A percentile compares a stretch with the other conserved stretches of the same genome.
These are phyloP conservation scores for Ilex aquifolium DNA, from an alignment of 257 asterid genomes.

Conservation along the genomic window DNA sequence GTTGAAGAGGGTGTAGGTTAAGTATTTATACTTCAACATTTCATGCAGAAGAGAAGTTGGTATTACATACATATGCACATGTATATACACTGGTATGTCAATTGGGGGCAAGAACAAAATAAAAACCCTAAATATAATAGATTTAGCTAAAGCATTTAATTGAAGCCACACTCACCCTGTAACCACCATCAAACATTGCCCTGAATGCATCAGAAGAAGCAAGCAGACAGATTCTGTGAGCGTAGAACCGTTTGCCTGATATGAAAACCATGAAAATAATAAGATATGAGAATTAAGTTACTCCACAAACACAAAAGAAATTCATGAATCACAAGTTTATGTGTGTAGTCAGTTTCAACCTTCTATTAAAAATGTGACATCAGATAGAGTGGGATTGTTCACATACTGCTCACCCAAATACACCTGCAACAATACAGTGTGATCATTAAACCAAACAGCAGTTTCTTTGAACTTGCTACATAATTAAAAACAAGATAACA, in stretches of 20 bases:
- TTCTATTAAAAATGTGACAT: slow-evolving; percentile 93
- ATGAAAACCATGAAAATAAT: slow-evolving; percentile 1
- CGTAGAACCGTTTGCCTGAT: slow-evolving; percentile 70
- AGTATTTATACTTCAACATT: no score
- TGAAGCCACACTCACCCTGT: slow-evolving; percentile 59
- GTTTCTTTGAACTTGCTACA: no score
- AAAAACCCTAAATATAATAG: no score
- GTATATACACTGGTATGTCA: no score
- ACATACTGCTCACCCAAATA: slow-evolving; percentile 95
- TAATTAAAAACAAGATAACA: no score
- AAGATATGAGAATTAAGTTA: background rate
- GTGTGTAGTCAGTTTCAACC: slow-evolving; percentile 35
- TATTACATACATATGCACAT: no score
- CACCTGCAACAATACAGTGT: slow-evolving; percentile 47
- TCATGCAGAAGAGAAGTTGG: no score
- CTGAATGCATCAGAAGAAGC: slow-evolving; percentile 98
- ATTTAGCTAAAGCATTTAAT: background rate
- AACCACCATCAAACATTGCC: slow-evolving; percentile 99
- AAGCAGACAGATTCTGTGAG: slow-evolving; percentile 93
- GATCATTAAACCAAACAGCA: no score
- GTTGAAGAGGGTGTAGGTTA: no score
- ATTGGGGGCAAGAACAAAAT: no score
- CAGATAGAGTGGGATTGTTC: slow-evolving; percentile 80
- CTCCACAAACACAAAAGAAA: slow-evolving; percentile 1
- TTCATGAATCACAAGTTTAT: background rate